Conservation (phyloP, 805 yeast species). For the Candida succiphila region DNA sequence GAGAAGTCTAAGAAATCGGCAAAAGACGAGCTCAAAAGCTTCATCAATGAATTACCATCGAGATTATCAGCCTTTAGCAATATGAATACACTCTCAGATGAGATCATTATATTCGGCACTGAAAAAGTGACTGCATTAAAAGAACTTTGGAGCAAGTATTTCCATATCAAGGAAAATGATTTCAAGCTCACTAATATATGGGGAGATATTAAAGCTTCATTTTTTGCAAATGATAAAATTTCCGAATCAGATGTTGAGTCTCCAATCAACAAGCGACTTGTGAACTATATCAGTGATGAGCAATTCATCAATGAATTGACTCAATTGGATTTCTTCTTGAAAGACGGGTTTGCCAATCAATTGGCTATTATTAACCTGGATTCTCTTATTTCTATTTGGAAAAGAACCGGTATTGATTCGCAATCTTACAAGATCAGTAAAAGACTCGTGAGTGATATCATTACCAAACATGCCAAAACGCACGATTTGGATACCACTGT, state of each 20-base stretch:
- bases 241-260: conserved; percentile 2
- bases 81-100: conserved; percentile 15
- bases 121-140: conserved; percentile 5
- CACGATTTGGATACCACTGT: conserved; percentile 19
- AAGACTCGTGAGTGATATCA: conserved; percentile 22
- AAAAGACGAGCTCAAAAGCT: conserved; percentile 7
- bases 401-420: conserved; percentile 32
- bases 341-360: conserved; percentile 10
- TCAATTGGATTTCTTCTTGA: conserved; percentile 32
- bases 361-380: conserved; percentile 29
- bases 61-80: conserved; percentile 6
- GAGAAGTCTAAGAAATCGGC: neutral
- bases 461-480: conserved; percentile 11
- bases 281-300: conserved; percentile 31
- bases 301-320: conserved; percentile 37
- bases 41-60: conserved; percentile 16
- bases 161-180: conserved; percentile 18
- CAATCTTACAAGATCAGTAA: conserved; percentile 30
- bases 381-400: conserved; percentile 31
- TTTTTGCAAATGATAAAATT: conserved; percentile 5
- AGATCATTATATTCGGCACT: conserved; percentile 14
- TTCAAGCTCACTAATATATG: conserved; percentile 26
- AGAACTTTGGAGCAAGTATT: conserved; percentile 17
- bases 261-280: conserved; percentile 12
- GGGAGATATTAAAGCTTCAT: conserved; percentile 20